Conservation (phyloP, 192 early-diverging fungal genomes). For the Physocladia obscura region DNA sequence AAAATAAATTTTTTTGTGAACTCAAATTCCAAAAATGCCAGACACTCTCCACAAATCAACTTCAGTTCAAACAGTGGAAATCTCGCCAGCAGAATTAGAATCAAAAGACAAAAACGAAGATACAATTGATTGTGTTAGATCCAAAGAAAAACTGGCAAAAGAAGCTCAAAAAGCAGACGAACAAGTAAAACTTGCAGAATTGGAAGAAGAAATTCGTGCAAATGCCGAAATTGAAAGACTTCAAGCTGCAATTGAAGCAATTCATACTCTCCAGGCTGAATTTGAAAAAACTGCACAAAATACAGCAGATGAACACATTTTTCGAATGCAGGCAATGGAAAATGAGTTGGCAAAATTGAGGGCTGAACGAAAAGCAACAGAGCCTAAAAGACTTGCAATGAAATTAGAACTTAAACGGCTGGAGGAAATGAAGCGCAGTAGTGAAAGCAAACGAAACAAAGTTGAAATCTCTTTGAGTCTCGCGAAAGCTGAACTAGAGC, state of each 20-base stretch:
- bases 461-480: not conserved
- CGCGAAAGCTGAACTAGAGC: constrained; percentile 19
- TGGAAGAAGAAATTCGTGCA: not conserved
- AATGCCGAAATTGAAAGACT: not conserved
- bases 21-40: too few relatives aligned
- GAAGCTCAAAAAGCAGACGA: too few relatives aligned
- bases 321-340: not conserved
- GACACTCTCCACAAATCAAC: too few relatives aligned
- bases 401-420: constrained; percentile 18
- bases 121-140: too few relatives aligned
- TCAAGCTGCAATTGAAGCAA: not conserved
- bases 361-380: constrained; percentile 14
- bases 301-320: constrained; percentile 1
- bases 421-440: constrained; percentile 7
- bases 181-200: too few relatives aligned
- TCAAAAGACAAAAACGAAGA: not conserved
- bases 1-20: too few relatives aligned
- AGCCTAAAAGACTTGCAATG: not conserved
- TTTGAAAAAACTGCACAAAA: constrained; percentile 14
- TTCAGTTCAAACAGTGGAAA: not conserved
- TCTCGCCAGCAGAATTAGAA: not conserved
- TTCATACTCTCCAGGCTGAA: not conserved
- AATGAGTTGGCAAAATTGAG: not conserved
- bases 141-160: too few relatives aligned
- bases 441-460: constrained; percentile 12